A percentile compares a stretch with the other conserved stretches of the same genome.
Conservation (phyloP, 2,329 filamentous ascomycete species). For the Orbilia oligospora region DNA sequence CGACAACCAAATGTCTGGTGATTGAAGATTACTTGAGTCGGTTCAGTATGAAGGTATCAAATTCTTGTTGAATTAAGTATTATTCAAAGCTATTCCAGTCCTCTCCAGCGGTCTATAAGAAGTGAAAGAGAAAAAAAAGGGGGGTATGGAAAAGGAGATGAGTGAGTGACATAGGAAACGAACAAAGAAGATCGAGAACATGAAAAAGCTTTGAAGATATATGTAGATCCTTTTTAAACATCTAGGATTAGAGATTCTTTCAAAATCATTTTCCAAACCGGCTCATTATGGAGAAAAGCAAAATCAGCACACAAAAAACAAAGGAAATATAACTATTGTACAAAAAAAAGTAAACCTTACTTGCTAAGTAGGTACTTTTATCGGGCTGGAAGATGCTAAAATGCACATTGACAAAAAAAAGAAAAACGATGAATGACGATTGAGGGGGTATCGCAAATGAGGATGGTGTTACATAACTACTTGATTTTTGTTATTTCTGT, state of each 20-base stretch:
- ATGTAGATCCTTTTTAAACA: conserved; percentile 16
- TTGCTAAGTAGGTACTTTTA: not conserved
- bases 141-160: conserved; percentile 1
- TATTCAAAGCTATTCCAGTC: conserved; percentile 29
- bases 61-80: conserved; percentile 38
- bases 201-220: conserved; percentile 33
- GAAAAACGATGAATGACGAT: conserved; percentile 6
- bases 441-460: conserved; percentile 46
- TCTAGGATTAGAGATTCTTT: conserved; percentile 3
- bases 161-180: conserved; percentile 25
- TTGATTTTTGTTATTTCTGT: not conserved
- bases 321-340: conserved; percentile 27
- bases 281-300: conserved; percentile 32
- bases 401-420: conserved; percentile 15
- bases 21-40: too few relatives aligned
- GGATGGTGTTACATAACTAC: conserved; percentile 1
- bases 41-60: not conserved
- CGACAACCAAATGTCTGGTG: too few relatives aligned
- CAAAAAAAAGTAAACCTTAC: conserved; percentile 19
- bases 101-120: conserved; percentile 52
- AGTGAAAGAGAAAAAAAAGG: conserved; percentile 41
- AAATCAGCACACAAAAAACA: conserved; percentile 8
- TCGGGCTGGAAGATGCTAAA: conserved; percentile 14
- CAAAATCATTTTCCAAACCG: conserved; percentile 12
- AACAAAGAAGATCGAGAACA: conserved; percentile 15